phyloP scores from a whole-genome alignment of 306 rosid genomes.

The Carpinus viminea region DNA sequence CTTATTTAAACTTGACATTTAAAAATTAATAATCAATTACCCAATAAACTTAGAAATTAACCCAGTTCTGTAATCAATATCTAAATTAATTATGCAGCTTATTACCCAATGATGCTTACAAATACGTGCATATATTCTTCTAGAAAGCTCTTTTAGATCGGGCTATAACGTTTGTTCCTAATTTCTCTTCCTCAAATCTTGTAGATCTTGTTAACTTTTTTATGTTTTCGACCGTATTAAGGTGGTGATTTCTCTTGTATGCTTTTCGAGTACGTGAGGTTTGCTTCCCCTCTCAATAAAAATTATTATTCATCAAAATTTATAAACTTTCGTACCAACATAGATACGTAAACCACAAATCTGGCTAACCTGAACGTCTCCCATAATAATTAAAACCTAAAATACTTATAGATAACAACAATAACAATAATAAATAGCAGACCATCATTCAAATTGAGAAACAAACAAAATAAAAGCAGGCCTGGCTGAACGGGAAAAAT shows the following conservation, averaged over 20 bases:
- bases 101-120: background rate
- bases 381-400: background rate
- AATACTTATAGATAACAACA: background rate
- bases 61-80: background rate
- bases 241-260: too few species aligned
- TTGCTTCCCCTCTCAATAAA: too few species aligned
- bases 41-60: background rate
- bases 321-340: background rate
- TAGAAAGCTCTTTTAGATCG: too few species aligned
- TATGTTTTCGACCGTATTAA: too few species aligned
- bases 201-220: too few species aligned
- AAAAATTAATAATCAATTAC: background rate
- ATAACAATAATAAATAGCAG: conserved; percentile 1
- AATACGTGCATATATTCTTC: background rate
- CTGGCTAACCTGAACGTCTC: background rate
- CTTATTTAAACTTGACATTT: background rate
- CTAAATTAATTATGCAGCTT: background rate
- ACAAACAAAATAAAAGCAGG: background rate
- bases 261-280: too few species aligned
- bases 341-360: background rate
- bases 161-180: too few species aligned
- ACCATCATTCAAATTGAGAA: background rate
- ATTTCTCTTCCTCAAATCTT: too few species aligned
- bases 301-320: too few species aligned
- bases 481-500: conserved; percentile 17